A percentile compares a stretch with the other conserved stretches of the same genome.
Evolutionary conservation across 495 filamentous ascomycete species (phyloP).

Genomic region (Aspergillus hancockii): DNA sequence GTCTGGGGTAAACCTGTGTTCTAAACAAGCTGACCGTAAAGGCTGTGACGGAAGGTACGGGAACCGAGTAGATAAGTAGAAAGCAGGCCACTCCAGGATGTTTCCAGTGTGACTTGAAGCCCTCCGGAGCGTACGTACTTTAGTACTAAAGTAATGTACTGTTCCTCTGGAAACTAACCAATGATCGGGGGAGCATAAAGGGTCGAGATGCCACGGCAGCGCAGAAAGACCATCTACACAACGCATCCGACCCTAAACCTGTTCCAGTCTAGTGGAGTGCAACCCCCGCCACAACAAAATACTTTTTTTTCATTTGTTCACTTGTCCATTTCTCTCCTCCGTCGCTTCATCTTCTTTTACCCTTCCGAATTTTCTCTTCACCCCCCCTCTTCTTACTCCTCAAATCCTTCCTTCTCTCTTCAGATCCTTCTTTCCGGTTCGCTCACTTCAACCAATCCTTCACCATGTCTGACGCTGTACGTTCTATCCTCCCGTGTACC

Average conservation of each 20-base stretch:
- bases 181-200: not conserved
- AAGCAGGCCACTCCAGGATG: not conserved
- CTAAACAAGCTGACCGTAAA: not conserved
- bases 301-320: slow-evolving; percentile 31
- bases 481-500: slow-evolving; percentile 13
- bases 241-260: slow-evolving; percentile 30
- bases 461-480: slow-evolving; percentile 50
- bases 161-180: not conserved
- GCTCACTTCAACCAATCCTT: slow-evolving; percentile 19
- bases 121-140: no score
- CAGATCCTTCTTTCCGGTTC: slow-evolving; percentile 14
- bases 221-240: slow-evolving; percentile 9
- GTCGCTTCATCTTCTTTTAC: slow-evolving; percentile 19
- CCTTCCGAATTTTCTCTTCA: slow-evolving; percentile 15
- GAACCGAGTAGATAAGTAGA: not conserved
- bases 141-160: no score
- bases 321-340: slow-evolving; percentile 31
- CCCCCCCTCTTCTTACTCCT: slow-evolving; percentile 24
- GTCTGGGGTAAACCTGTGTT: not conserved
- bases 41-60: not conserved
- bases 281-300: slow-evolving; percentile 44
- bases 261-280: slow-evolving; percentile 32
- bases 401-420: slow-evolving; percentile 17
- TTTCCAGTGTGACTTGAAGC: no score
- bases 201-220: slow-evolving; percentile 15